Base-by-base conservation (phyloP, 192 early-diverging fungal genomes). In the Entrophospora sp. region DNA sequence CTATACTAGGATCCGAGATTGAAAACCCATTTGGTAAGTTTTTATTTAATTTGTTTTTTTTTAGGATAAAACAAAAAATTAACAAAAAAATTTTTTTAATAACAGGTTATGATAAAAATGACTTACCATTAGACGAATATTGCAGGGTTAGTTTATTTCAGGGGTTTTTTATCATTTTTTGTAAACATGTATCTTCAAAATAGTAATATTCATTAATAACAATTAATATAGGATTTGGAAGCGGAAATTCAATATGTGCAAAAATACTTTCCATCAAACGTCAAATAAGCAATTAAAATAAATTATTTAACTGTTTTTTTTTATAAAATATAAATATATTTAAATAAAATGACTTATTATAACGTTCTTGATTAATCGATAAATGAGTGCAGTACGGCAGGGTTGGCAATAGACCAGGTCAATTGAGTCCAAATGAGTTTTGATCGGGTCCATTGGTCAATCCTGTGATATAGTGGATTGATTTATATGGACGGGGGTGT, bases 11-110 rank as follows among this genome's bases (percentile, higher is more conserved):
- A 27, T 61, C 73, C 9, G 85, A 92, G 76, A 90, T 94, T 56
- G 90, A 94, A 69, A 91, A 94, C 72, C 91, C 91, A 20, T 67
- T 82, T 53, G 81, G 76, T 67, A 71, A 73, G 45, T 80, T 76
- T 40, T 34, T 4, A 5, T 16, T 35, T 0, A 32, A n/a, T 3
- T 14, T 32, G 16, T 35, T 25, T 37, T 4, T 14, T 10, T 24
- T 24, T 58, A 8, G 7, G 2, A 24, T 38, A 37, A 37, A 10
- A 9, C n/a, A 38, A 10, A 18, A 37, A 8, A 35, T 56, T 35
- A 34, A 40, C 14, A 14, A 14, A 40, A 9, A 40, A 48, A 18
- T n/a, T n/a, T 59, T 59, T 22, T 20, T 27, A 24, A 10, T 25
- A 16, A 35, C 27, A 61, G 59, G 61, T 24, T 64, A 51, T 36